Evolutionary conservation across 345 rosid species (phyloP).

Genomic region (Pistacia vera): DNA sequence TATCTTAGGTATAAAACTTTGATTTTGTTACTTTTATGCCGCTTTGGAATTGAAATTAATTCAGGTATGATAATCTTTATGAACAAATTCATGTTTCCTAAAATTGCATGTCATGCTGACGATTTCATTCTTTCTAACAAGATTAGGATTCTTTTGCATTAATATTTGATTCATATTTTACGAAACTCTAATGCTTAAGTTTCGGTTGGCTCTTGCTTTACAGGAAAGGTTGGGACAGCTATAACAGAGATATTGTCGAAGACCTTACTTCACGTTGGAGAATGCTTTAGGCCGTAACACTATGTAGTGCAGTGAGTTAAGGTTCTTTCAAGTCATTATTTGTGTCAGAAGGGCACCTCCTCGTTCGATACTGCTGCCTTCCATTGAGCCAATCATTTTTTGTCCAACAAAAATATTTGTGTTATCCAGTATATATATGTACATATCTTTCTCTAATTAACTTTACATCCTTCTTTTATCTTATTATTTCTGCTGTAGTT

Average conservation of each 20-base stretch:
- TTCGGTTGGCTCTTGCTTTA: slow-evolving; percentile 21
- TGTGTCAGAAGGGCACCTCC: too few species aligned
- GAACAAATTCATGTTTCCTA: too few species aligned
- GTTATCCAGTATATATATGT: slow-evolving; percentile 3
- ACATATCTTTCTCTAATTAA: not conserved
- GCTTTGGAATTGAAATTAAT: too few species aligned
- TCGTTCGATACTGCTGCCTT: not conserved
- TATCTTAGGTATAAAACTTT: too few species aligned
- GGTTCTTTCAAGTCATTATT: not conserved
- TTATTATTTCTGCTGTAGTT: not conserved
- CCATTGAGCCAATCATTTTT: slow-evolving; percentile 7
- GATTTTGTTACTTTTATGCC: too few species aligned
- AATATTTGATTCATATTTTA: too few species aligned
- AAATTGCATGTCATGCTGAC: too few species aligned
- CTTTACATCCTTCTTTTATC: too few species aligned
- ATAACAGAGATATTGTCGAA: slow-evolving; percentile 31
- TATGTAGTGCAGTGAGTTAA: not conserved
- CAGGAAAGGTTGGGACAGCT: slow-evolving; percentile 86
- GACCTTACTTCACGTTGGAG: not conserved
- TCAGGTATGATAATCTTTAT: too few species aligned
- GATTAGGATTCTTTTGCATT: too few species aligned
- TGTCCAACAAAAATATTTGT: not conserved
- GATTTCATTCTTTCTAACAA: too few species aligned
- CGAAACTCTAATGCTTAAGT: slow-evolving; percentile 19
- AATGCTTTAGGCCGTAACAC: not conserved